Evolutionary conservation across 805 yeast species (phyloP).

Genomic region (Tetrapisispora arboricola): DNA sequence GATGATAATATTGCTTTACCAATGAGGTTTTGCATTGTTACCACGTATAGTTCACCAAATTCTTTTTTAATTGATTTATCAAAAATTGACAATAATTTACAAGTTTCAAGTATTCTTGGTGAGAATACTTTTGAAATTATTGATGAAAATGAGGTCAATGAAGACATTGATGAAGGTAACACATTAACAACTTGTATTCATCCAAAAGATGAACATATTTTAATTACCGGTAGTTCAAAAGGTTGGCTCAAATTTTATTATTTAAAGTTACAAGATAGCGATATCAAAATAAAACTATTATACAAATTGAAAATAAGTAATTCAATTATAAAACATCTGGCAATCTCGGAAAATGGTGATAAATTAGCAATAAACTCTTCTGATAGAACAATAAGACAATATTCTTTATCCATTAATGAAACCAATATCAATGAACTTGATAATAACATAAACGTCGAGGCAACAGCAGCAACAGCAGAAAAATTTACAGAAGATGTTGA

Average conservation of each 20-base stretch:
- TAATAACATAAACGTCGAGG: background rate
- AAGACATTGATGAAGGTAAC: conserved; percentile 24
- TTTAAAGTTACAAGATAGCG: conserved; percentile 2
- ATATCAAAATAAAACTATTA: conserved; percentile 26
- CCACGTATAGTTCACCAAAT: conserved; percentile 55
- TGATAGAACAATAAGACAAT: conserved; percentile 64
- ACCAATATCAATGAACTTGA: background rate
- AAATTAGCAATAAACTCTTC: conserved; percentile 67
- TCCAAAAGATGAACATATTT: conserved; percentile 31
- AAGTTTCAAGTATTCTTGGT: background rate
- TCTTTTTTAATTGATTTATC: conserved; percentile 20
- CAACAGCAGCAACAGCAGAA: too few species aligned
- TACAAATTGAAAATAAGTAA: conserved; percentile 49
- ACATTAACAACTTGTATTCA: conserved; percentile 23
- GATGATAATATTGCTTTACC: conserved; percentile 1
- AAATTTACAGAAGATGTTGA: too few species aligned
- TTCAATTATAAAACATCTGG: conserved; percentile 61
- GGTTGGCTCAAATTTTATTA: conserved; percentile 57
- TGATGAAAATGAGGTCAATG: conserved; percentile 11
- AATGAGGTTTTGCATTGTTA: conserved; percentile 41
- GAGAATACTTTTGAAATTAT: conserved; percentile 21
- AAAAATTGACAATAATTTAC: background rate
- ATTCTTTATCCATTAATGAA: conserved; percentile 7
- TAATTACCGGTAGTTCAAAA: conserved; percentile 69
- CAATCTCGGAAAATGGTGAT: conserved; percentile 47